Base-by-base conservation (phyloP, 2,329 filamentous ascomycete genomes). In the Sphaerostilbella broomeana region DNA sequence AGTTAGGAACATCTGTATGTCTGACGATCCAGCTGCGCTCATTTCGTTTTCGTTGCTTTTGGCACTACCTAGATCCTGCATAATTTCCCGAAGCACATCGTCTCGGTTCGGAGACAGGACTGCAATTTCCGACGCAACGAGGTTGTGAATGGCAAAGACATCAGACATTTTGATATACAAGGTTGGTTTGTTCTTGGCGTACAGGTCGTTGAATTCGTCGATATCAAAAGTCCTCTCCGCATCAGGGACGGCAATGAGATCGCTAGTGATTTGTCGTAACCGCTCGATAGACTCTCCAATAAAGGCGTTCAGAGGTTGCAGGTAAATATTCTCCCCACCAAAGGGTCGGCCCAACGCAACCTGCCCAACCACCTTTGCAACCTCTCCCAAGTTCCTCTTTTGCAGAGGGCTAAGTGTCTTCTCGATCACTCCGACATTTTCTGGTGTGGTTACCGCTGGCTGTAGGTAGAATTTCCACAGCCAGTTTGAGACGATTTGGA, bases 131-230 rank as follows among this genome's bases (percentile, higher is more conserved):
- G 81, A 73, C 3, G 86, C 81, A 39, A 97, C 76, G 16, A 97
- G 73, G 47, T 83, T 87, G 64, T 98, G 94, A 43, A 98, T 90
- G 34, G 90, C 86, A 60, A 98, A 97, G 42, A 98, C 89, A 59
- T 98, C 92, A 12, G 85, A 78, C 77, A 98, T 90, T 67, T 98
- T 98, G 69, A 98, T 95, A 68, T 97, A 98, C n/a, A 98, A 72
- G 0, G 90, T 97, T 6, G 92, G 92, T 63, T 95, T 95, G 48
- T 88, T 92, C 60, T 94, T 89, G 41, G 90, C 86, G 58, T 97
- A 97, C 6, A 98, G 74, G 56, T 98, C 92, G 58, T 95, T 97
- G 75, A 92, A 98, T 60, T 97, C 92, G 58, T 98, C 92, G 58
- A 98, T 95, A 61, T 97, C 89, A 57, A 97, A 98, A 17, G 92